Base-by-base conservation (phyloP, 2,329 filamentous ascomycete species). In the Pyrenophora graminea region DNA sequence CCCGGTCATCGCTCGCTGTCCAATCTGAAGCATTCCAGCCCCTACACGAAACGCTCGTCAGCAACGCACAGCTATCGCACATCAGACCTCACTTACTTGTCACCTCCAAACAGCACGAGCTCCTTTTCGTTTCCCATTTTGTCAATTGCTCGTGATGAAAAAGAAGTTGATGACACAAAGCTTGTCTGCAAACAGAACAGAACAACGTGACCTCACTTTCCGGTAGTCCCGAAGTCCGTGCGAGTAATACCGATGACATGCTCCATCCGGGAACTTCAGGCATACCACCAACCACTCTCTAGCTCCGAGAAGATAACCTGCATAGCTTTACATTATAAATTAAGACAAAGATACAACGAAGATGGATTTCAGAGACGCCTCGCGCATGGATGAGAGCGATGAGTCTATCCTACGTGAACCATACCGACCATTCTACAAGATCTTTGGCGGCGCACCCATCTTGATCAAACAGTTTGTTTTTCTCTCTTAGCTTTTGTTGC, bases 1-100 rank as follows among this genome's bases (percentile, higher is more conserved):
- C 88, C 25, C 85, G 80, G 72, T 93, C 90, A 70, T 93, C 88
- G 45, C 84, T 86, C 12, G 84, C 77, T 6, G 82, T 85, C 88
- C 88, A 93, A 56, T 83, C 79, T 43, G 75, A 69, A 1, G 78
- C 67, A 18, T 78, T 72, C 86, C 87, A 90, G 18, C 77, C 76
- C 51, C 84, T 87, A 68, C 25, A 10, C 6, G 33, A 33, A 21
- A 23, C 36, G 15, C 37, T 58, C 54, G 45, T 55, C 39, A 40
- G 12, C 23, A 12, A 12, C 21, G 7, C n/a, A 3, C 7, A 12
- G 12, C 8, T 7, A n/a, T 43, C 10, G 12, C 23, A 13, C 27
- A 30, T 30, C 4, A 30, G 27, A 30, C 10, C 2, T 5, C 23
- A 40, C 51, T 55, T 61, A 70, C 70, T 61, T 56, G 2, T 62